A percentile compares a stretch with the other conserved stretches of the same genome.
These are phyloP conservation scores for Ensete glaucum DNA, from an alignment of 176 grass and related monocot species.

Conservation along the genomic window DNA sequence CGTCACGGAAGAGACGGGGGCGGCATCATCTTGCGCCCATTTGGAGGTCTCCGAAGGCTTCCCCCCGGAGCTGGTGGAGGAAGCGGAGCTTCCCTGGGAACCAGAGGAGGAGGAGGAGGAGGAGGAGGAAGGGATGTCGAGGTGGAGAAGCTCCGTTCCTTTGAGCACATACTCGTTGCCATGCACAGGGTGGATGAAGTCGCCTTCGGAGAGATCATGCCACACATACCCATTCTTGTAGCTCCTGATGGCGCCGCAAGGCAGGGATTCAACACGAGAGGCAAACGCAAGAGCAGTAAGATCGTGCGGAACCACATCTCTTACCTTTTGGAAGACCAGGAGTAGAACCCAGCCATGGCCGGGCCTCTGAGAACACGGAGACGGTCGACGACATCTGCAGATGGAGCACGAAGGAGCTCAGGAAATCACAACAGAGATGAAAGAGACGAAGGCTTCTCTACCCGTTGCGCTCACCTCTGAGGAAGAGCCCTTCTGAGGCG, in stretches of 20 bases:
- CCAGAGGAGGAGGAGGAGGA: constrained; percentile 28
- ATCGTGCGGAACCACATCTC: background rate
- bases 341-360: constrained; percentile 65
- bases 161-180: constrained; percentile 88
- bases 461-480: constrained; percentile 44
- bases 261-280: background rate
- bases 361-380: constrained; percentile 70
- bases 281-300: background rate
- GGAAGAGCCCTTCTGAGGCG: constrained; percentile 56
- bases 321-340: constrained; percentile 88
- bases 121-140: constrained; percentile 4
- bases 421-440: background rate
- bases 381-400: constrained; percentile 58
- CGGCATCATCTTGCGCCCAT: background rate
- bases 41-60: constrained; percentile 19
- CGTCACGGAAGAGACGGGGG: background rate
- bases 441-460: background rate
- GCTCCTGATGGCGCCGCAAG: constrained; percentile 40
- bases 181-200: constrained; percentile 71
- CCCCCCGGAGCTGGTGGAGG: constrained; percentile 32
- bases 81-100: constrained; percentile 28
- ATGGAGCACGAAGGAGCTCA: background rate
- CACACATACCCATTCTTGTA: constrained; percentile 94
- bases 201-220: constrained; percentile 76
- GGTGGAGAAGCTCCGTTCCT: constrained; percentile 62